These are phyloP conservation scores for Vigna mungo DNA, from an alignment of 306 rosid genomes.

Conservation along the genomic window DNA sequence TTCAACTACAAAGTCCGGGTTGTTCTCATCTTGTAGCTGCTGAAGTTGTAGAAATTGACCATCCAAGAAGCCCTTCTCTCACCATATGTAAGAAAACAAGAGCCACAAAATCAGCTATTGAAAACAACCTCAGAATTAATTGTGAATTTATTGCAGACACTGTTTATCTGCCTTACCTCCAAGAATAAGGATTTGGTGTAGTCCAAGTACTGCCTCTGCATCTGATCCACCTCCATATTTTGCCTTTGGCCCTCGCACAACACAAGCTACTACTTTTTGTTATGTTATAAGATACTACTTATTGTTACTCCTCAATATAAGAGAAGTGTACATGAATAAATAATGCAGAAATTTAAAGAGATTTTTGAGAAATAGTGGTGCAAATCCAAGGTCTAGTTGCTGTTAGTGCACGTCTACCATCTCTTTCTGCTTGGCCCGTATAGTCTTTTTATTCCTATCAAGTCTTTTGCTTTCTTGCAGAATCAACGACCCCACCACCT, in stretches of 20 bases:
- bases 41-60: conserved; percentile 26
- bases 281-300: neutral
- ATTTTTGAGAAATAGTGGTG: conserved; percentile 16
- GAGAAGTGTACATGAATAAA: neutral
- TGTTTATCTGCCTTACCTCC: conserved; percentile 1
- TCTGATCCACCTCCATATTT: conserved; percentile 27
- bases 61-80: conserved; percentile 73
- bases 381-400: conserved; percentile 8
- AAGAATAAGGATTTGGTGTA: conserved; percentile 17
- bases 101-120: conserved; percentile 18
- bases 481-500: neutral
- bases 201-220: conserved; percentile 21
- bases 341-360: conserved; percentile 7
- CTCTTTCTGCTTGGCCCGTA: neutral
- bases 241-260: neutral
- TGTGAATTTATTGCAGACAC: neutral
- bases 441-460: neutral
- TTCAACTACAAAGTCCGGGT: conserved; percentile 48
- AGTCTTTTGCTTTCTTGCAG: neutral
- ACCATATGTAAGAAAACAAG: conserved; percentile 26
- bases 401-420: conserved; percentile 6
- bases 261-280: conserved; percentile 19
- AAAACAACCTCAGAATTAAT: conserved; percentile 6
- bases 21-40: conserved; percentile 31
- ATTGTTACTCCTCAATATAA: neutral